Conservation (phyloP, 202 grass and related monocot species). For the Schoenoplectus tabernaemontani region DNA sequence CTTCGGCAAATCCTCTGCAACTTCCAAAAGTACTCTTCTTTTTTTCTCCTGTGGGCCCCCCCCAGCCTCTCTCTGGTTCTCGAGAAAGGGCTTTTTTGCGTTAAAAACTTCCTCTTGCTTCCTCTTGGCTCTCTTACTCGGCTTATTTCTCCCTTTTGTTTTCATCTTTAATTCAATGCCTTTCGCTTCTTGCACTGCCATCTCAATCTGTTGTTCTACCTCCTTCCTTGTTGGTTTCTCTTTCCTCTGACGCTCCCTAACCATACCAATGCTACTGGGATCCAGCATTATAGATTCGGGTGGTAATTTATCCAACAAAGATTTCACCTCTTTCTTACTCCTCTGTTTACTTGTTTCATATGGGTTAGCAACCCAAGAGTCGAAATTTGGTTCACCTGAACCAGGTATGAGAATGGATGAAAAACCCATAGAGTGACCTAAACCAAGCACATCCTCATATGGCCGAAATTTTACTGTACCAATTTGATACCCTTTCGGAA, state of each 20-base stretch:
- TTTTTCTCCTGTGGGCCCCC: conserved; percentile 37
- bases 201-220: conserved; percentile 55
- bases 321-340: conserved; percentile 77
- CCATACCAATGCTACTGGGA: conserved; percentile 57
- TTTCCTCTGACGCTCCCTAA: conserved; percentile 50
- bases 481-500: conserved; percentile 67
- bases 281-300: conserved; percentile 80
- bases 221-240: conserved; percentile 54
- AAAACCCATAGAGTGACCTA: conserved; percentile 75
- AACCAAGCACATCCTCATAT: conserved; percentile 72
- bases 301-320: conserved; percentile 69
- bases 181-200: conserved; percentile 35
- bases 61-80: conserved; percentile 26
- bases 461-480: conserved; percentile 60
- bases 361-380: conserved; percentile 78
- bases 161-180: conserved; percentile 69
- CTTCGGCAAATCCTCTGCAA: conserved; percentile 45
- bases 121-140: conserved; percentile 66
- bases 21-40: conserved; percentile 10
- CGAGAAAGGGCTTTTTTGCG: conserved; percentile 58
- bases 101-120: conserved; percentile 68
- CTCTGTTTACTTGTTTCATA: conserved; percentile 78
- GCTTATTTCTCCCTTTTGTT: conserved; percentile 92
- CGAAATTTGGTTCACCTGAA: conserved; percentile 80
- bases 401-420: conserved; percentile 84